Conservation (phyloP, 345 rosid genomes). For the Syzygium aqueum region DNA sequence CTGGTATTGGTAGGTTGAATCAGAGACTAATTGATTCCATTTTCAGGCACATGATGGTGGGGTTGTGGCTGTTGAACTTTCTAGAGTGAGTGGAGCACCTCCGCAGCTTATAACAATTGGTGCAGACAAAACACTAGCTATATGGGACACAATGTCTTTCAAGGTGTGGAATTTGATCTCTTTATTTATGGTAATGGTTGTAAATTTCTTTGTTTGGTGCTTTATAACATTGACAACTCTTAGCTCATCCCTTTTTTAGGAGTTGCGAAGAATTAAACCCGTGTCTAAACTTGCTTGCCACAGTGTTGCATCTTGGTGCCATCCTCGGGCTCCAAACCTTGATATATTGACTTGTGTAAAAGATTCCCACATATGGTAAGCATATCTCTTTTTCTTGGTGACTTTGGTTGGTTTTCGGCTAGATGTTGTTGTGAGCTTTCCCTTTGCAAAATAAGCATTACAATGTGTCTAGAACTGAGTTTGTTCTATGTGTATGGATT, state of each 20-base stretch:
- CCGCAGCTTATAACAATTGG: constrained; percentile 96
- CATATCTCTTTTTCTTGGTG: background rate
- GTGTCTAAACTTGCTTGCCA: constrained; percentile 93
- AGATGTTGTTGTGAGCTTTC: background rate
- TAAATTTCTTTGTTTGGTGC: background rate
- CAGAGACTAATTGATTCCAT: background rate
- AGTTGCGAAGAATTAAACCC: constrained; percentile 93
- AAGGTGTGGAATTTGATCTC: constrained; percentile 44
- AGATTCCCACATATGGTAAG: constrained; percentile 97
- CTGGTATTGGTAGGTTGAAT: background rate
- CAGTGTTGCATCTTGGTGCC: constrained; percentile 99
- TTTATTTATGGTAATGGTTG: background rate
- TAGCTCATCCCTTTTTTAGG: constrained; percentile 37
- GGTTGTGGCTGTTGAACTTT: constrained; percentile 86
- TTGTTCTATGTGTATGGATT: background rate
- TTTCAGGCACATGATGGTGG: constrained; percentile 98
- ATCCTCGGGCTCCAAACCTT: constrained; percentile 98
- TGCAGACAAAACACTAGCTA: constrained; percentile 94
- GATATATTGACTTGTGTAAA: constrained; percentile 92
- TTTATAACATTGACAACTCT: background rate
- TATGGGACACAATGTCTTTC: constrained; percentile 97
- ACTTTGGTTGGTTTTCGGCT: constrained; percentile 2
- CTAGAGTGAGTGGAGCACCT: constrained; percentile 92
- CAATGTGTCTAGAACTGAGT: background rate
- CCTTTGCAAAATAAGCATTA: background rate